Evolutionary conservation across 345 rosid species (phyloP).

Genomic region (Hibiscus tridactylites): DNA sequence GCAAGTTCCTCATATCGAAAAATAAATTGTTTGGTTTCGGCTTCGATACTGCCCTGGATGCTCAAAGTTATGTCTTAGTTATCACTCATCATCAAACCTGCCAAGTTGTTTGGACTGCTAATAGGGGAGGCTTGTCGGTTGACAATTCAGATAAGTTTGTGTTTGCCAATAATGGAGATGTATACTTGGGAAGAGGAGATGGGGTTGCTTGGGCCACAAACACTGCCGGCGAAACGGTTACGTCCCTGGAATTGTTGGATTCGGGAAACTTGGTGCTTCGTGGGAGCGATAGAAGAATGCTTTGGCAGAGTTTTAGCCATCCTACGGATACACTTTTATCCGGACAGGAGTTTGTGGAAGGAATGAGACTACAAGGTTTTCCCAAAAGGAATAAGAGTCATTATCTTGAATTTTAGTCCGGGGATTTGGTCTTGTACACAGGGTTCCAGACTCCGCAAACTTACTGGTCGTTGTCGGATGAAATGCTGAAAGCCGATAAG

Average conservation of each 20-base stretch:
- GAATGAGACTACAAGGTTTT: slow-evolving; percentile 28
- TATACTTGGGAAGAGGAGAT: slow-evolving; percentile 20
- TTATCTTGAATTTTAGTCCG: slow-evolving; percentile 29
- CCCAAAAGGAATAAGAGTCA: slow-evolving; percentile 12
- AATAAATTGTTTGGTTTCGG: slow-evolving; percentile 32
- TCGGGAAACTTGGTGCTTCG: slow-evolving; percentile 49
- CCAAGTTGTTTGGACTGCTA: slow-evolving; percentile 43
- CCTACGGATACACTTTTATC: slow-evolving; percentile 51
- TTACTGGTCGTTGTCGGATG: slow-evolving; percentile 40
- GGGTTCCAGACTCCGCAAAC: slow-evolving; percentile 35
- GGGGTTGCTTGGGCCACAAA: slow-evolving; percentile 29
- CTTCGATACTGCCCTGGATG: slow-evolving; percentile 30
- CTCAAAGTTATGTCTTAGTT: slow-evolving; percentile 22
- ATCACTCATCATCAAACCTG: slow-evolving; percentile 24
- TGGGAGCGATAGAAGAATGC: slow-evolving; percentile 12
- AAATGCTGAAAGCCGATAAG: slow-evolving; percentile 20
- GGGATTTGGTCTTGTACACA: slow-evolving; percentile 39
- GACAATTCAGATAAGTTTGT: slow-evolving; percentile 29
- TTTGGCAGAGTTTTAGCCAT: slow-evolving; percentile 54
- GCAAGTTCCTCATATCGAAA: slow-evolving; percentile 34
- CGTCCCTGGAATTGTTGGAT: slow-evolving; percentile 35
- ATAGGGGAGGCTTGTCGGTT: slow-evolving; percentile 21
- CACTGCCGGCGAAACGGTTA: slow-evolving; percentile 25
- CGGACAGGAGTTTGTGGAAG: slow-evolving; percentile 35
- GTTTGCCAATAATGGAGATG: slow-evolving; percentile 34